phyloP scores from a whole-genome alignment of 2,329 filamentous ascomycete genomes.

The Teratosphaeria epicoccoides region DNA sequence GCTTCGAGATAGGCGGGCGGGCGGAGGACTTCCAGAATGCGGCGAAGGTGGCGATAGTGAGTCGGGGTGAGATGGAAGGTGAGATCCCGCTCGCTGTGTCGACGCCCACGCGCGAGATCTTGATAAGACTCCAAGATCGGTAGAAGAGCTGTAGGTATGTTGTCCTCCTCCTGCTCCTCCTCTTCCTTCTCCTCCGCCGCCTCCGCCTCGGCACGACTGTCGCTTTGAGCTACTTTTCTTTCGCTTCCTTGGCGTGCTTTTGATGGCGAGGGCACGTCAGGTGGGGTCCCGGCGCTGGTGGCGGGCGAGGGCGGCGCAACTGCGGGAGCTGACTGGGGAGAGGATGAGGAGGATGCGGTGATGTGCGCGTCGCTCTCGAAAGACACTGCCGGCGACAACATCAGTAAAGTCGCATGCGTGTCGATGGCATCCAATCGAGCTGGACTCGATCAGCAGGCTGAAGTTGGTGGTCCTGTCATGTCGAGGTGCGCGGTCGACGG shows the following conservation, averaged over 20 bases:
- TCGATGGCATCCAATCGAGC: too few species aligned
- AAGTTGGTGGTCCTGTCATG: too few species aligned
- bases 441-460: too few species aligned
- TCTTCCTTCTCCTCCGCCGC: too few species aligned
- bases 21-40: background rate
- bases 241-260: too few species aligned
- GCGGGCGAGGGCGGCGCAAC: background rate
- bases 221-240: too few species aligned
- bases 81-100: background rate
- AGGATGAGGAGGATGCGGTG: background rate
- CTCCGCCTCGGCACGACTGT: too few species aligned
- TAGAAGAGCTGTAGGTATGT: background rate
- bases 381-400: background rate
- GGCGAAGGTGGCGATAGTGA: background rate
- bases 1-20: background rate
- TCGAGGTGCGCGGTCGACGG: too few species aligned
- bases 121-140: background rate
- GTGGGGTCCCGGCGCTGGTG: background rate
- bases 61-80: background rate
- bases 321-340: background rate
- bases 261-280: background rate
- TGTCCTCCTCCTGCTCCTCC: background rate
- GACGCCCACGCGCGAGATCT: background rate
- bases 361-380: background rate
- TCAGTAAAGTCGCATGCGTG: background rate